phyloP scores from a whole-genome alignment of 306 rosid species.

The Pyrus betulifolia region DNA sequence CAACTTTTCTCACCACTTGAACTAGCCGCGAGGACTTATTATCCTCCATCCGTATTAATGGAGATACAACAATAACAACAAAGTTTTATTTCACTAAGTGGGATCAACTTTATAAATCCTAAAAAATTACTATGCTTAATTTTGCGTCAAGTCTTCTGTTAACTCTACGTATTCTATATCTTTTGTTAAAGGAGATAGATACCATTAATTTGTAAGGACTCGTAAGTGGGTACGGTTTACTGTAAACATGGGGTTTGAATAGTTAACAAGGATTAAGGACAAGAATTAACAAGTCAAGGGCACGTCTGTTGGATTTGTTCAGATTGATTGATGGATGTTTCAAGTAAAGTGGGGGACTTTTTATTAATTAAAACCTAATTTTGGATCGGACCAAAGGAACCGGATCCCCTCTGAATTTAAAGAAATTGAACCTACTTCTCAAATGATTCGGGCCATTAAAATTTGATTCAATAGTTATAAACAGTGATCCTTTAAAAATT shows the following conservation, averaged over 20 bases:
- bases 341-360: not conserved
- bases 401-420: rapidly evolving
- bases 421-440: no score
- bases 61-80: no score
- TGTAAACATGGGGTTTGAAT: not conserved
- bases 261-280: not conserved
- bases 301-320: not conserved
- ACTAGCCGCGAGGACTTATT: not conserved
- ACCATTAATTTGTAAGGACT: not conserved
- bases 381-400: not conserved
- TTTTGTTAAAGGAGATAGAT: no score
- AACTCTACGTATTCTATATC: no score
- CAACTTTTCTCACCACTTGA: not conserved
- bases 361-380: not conserved
- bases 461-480: no score
- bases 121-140: no score
- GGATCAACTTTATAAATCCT: no score
- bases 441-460: rapidly evolving
- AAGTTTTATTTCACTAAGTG: no score
- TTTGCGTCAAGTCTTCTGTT: rapidly evolving
- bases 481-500: no score
- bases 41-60: not conserved
- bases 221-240: slow-evolving; percentile 12
- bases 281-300: not conserved
- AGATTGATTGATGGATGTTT: not conserved